Percentiles rank a stretch among this genome's conserved stretches.
Conservation (phyloP, 1,139 yeast species). For the Geotrichum phurueaensis region DNA sequence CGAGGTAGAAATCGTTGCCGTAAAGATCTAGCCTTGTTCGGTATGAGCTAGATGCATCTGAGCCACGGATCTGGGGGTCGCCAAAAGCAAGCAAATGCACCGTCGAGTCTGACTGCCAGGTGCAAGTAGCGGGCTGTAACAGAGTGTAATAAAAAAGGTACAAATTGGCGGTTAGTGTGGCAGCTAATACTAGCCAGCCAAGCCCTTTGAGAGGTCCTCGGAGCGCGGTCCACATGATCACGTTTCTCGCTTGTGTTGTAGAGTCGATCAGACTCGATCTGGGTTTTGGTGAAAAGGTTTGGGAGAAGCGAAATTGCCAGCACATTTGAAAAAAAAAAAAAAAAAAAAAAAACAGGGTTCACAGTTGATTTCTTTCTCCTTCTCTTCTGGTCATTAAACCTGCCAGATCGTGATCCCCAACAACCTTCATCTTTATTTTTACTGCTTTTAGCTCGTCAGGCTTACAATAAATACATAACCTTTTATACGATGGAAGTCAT, state of each 20-base stretch:
- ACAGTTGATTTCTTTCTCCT: not conserved
- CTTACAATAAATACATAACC: not conserved
- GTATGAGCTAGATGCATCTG: constrained; percentile 65
- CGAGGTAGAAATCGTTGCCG: constrained; percentile 84
- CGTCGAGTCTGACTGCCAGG: constrained; percentile 24
- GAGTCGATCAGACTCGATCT: not conserved
- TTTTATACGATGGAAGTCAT: constrained; percentile 23
- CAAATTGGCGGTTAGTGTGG: constrained; percentile 45
- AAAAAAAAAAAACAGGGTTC: not conserved
- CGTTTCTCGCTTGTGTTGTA: not conserved
- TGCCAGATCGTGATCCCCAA: not conserved
- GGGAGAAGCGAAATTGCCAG: not conserved
- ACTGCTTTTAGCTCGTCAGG: not conserved
- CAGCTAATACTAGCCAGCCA: constrained; percentile 33
- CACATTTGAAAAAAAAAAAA: not conserved
- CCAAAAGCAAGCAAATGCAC: constrained; percentile 61
- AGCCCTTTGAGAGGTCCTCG: constrained; percentile 3
- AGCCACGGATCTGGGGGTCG: constrained; percentile 94
- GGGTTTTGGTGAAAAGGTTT: not conserved
- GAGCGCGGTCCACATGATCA: not conserved
- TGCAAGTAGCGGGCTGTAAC: constrained; percentile 28
- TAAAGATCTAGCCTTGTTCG: constrained; percentile 71
- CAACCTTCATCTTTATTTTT: not conserved
- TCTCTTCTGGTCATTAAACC: not conserved
- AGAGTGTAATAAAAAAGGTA: constrained; percentile 68